These are phyloP conservation scores for Botrytis medusae DNA, from an alignment of 2,329 filamentous ascomycete species.

Conservation along the genomic window DNA sequence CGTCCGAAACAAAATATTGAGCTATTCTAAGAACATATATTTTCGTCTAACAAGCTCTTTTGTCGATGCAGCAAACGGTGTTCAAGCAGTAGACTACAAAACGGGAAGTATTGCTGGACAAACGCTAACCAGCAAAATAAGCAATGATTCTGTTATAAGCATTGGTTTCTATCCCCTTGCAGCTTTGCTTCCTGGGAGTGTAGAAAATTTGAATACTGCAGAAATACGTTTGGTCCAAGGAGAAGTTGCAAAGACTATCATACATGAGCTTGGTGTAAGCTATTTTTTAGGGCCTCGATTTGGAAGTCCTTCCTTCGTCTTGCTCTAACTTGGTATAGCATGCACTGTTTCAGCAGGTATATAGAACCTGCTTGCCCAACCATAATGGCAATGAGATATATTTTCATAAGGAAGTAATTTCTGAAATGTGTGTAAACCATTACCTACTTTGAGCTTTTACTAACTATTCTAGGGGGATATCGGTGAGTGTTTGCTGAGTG, in stretches of 20 bases:
- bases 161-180: not conserved
- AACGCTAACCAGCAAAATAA: not conserved
- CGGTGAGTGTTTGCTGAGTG: conserved; percentile 3
- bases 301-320: no score
- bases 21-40: not conserved
- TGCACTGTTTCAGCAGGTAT: not conserved
- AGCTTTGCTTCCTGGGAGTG: conserved; percentile 11
- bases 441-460: not conserved
- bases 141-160: not conserved
- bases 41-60: not conserved
- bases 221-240: not conserved
- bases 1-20: not conserved
- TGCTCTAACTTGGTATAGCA: not conserved
- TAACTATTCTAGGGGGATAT: not conserved
- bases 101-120: not conserved
- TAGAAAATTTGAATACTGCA: conserved; percentile 14
- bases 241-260: conserved; percentile 1
- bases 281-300: not conserved
- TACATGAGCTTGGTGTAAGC: conserved; percentile 21
- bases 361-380: not conserved
- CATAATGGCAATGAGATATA: not conserved
- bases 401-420: not conserved
- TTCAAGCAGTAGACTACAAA: not conserved
- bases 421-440: conserved; percentile 1
- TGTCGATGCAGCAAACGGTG: not conserved